These are phyloP conservation scores for Phytopythium litorale DNA, from an alignment of 352 stramenopile species.

Conservation along the genomic window DNA sequence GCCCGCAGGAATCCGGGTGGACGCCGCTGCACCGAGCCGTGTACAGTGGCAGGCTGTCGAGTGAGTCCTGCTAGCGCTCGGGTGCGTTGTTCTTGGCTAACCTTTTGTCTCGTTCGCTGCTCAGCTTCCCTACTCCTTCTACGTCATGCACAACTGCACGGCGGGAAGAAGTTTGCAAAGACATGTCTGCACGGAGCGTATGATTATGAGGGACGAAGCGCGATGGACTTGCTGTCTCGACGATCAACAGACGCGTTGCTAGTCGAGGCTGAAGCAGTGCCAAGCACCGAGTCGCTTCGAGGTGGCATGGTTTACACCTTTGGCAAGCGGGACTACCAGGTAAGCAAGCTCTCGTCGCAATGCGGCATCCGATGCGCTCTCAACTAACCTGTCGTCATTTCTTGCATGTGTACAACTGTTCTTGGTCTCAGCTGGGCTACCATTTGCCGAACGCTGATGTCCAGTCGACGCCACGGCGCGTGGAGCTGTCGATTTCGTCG, in stretches of 20 bases:
- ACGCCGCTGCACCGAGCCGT: conserved; percentile 73
- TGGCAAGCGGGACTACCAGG: conserved; percentile 83
- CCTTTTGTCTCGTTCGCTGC: conserved; percentile 4
- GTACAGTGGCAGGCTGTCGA: conserved; percentile 63
- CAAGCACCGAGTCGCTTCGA: conserved; percentile 4
- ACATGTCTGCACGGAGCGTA: conserved; percentile 44
- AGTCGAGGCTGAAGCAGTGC: conserved; percentile 5
- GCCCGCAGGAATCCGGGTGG: conserved; percentile 73
- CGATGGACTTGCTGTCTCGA: conserved; percentile 59
- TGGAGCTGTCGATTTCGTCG: conserved; percentile 47
- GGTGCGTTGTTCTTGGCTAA: neutral
- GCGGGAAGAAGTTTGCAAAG: conserved; percentile 47
- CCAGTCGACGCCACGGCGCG: conserved; percentile 56
- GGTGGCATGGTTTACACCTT: conserved; percentile 77
- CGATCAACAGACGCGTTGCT: conserved; percentile 10
- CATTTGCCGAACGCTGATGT: conserved; percentile 78
- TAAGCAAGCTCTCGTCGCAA: conserved; percentile 11
- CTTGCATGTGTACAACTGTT: neutral
- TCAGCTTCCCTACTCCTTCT: conserved; percentile 67
- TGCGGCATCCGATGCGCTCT: neutral
- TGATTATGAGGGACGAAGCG: conserved; percentile 51
- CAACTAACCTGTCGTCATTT: neutral
- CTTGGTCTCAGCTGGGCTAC: conserved; percentile 54
- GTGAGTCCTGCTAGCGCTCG: conserved; percentile 24
- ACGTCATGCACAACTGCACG: conserved; percentile 45